Percentiles rank a stretch among this genome's conserved stretches.
These are phyloP conservation scores for Litsea cubeba DNA, from an alignment of 164 flowering plant species.

Conservation along the genomic window DNA sequence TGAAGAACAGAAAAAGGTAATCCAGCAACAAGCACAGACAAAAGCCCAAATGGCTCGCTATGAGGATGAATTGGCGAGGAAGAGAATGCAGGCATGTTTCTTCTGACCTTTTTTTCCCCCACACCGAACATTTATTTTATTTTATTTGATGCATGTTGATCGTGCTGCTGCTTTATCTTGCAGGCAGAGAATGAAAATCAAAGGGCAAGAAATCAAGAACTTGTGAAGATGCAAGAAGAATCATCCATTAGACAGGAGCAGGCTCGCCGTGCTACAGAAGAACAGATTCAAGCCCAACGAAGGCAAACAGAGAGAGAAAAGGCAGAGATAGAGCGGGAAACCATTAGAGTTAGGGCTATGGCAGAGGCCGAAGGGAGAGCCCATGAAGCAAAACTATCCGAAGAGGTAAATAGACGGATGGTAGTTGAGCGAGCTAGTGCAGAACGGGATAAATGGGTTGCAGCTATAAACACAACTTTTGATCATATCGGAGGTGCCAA, in stretches of 20 bases:
- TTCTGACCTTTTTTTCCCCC: background rate
- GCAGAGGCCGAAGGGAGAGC: constrained; percentile 96
- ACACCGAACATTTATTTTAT: background rate
- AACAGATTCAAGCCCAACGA: constrained; percentile 83
- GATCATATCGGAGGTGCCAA: constrained; percentile 82
- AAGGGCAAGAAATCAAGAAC: constrained; percentile 72
- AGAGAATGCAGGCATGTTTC: constrained; percentile 66
- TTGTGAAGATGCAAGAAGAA: constrained; percentile 89
- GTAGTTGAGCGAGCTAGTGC: constrained; percentile 69
- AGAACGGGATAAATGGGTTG: constrained; percentile 95
- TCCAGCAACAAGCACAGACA: constrained; percentile 74
- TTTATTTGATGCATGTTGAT: background rate
- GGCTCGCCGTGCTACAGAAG: constrained; percentile 76
- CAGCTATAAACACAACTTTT: constrained; percentile 91
- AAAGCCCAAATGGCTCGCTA: constrained; percentile 79
- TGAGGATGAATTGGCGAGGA: constrained; percentile 93
- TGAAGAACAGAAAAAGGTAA: constrained; percentile 70
- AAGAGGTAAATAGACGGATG: constrained; percentile 79
- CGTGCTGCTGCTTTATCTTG: constrained; percentile 7
- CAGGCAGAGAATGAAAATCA: constrained; percentile 90
- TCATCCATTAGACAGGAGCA: constrained; percentile 73
- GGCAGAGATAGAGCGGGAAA: constrained; percentile 90
- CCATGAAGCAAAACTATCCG: constrained; percentile 85
- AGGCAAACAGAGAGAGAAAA: constrained; percentile 82
- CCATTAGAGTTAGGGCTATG: constrained; percentile 76